Evolutionary conservation across 306 rosid genomes (phyloP), one percentile per base, ranked within the genome.

Genomic region (Quillaja saponaria): DNA sequence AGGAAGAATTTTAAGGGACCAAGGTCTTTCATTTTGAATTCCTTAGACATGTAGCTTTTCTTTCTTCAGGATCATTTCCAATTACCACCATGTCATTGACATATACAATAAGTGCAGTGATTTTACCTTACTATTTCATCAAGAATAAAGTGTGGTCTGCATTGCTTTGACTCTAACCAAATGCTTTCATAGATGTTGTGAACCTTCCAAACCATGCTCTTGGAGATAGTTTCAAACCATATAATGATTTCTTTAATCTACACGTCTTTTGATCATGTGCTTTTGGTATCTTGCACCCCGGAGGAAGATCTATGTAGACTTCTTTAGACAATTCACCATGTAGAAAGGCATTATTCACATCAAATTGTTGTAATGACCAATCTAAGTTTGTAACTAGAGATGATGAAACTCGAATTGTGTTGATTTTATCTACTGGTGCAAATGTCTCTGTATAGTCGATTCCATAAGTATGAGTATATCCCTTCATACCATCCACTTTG

Each of bases 1-100:
- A 55, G 42, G n/a, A 31, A 31, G 31, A 3, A 55, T n/a, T 37
- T 57, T 33, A 37, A 38, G 0, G 25, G 16, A 18, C 34, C 31
- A 7, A 57, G 47, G 12, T 57, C 34, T 35, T 57, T 57, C 48
- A 38, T 38, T 57, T 57, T 47, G 16, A 35, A 57, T 19, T 37
- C 47, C 35, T 7, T 16, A 6, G 31, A 57, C 8, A 35, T 8
- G 15, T 57, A 57, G n/a, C 63, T 10, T 57, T 38, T 2, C 33
- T 34, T 57, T 57, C 31, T 15, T 57, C 8, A 15, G 1, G 15
- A 52, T 52, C 38, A 13, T 20, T 25, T 13, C 38, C 7, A 8
- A 5, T 52, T 7, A 52, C 44, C 13, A 39, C 13, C 44, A 39
- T 25, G 31, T 25, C 31, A 25, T 25, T 4, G 4, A 25, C 31